Conservation (phyloP, 768 basidiomycete genomes). For the Strobilomyces dryophilus region DNA sequence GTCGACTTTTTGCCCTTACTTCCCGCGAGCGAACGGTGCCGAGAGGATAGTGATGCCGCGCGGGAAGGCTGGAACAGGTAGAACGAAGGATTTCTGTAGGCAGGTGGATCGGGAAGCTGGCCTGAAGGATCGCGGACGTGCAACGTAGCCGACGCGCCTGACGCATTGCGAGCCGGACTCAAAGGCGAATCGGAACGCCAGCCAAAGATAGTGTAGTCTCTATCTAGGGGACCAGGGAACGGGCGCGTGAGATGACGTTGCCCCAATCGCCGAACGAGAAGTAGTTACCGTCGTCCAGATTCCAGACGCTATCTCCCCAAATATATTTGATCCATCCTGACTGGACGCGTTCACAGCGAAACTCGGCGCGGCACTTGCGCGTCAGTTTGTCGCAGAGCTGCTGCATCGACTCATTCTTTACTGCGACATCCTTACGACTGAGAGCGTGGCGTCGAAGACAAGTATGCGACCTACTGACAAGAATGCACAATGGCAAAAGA, state of each 20-base stretch:
- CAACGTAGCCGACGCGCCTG: constrained; percentile 36
- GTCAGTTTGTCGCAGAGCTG: constrained; percentile 69
- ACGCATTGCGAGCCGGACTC: constrained; percentile 13
- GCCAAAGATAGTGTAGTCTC: constrained; percentile 83
- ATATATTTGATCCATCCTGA: constrained; percentile 87
- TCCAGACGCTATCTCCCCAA: constrained; percentile 75
- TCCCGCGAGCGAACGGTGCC: constrained; percentile 32
- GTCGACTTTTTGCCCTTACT: constrained; percentile 39
- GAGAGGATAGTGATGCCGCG: constrained; percentile 23
- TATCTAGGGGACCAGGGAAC: constrained; percentile 42
- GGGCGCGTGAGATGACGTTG: background rate
- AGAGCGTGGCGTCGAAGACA: constrained; percentile 3
- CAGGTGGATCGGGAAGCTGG: constrained; percentile 56
- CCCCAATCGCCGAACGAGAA: background rate
- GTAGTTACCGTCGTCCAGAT: constrained; percentile 78
- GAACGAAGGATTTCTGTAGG: constrained; percentile 67
- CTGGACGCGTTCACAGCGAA: constrained; percentile 57
- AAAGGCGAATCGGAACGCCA: constrained; percentile 58
- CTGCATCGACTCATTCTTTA: constrained; percentile 62
- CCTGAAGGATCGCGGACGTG: constrained; percentile 59
- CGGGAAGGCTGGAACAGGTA: constrained; percentile 49
- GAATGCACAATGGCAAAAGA: constrained; percentile 78
- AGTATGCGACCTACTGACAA: constrained; percentile 40
- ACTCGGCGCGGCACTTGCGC: constrained; percentile 56
- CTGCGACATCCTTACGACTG: constrained; percentile 33